Evolutionary conservation across 345 rosid genomes (phyloP).

Genomic region (Camelina hispida): DNA sequence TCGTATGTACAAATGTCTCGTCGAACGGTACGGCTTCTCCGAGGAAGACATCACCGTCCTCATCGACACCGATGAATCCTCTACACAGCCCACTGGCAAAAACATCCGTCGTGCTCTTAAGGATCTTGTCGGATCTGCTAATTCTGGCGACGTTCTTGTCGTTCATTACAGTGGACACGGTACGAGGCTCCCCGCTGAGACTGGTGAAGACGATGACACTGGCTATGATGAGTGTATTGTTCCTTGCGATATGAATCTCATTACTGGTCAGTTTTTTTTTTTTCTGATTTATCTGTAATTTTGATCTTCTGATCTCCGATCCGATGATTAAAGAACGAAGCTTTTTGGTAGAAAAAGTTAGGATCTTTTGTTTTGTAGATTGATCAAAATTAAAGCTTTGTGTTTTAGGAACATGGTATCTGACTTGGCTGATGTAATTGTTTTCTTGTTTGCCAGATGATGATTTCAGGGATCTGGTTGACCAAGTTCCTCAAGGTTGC

Average conservation of each 20-base stretch:
- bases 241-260: conserved; percentile 95
- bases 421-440: neutral
- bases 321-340: neutral
- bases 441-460: conserved; percentile 58
- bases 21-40: conserved; percentile 72
- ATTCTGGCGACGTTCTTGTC: conserved; percentile 66
- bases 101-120: conserved; percentile 73
- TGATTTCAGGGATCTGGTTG: conserved; percentile 93
- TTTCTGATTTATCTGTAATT: conserved; percentile 1
- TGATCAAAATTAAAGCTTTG: neutral
- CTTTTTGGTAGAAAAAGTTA: neutral
- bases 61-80: conserved; percentile 77
- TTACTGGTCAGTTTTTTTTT: conserved; percentile 55
- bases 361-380: neutral
- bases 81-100: conserved; percentile 74
- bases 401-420: neutral
- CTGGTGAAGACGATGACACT: conserved; percentile 94
- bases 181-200: conserved; percentile 96
- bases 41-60: conserved; percentile 69
- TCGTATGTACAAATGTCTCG: conserved; percentile 68
- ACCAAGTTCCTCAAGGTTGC: conserved; percentile 68
- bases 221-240: conserved; percentile 96
- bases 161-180: conserved; percentile 99
- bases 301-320: conserved; percentile 13
- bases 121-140: conserved; percentile 61